phyloP scores from a whole-genome alignment of 176 grass and related monocot genomes.

The Carex myosuroides region DNA sequence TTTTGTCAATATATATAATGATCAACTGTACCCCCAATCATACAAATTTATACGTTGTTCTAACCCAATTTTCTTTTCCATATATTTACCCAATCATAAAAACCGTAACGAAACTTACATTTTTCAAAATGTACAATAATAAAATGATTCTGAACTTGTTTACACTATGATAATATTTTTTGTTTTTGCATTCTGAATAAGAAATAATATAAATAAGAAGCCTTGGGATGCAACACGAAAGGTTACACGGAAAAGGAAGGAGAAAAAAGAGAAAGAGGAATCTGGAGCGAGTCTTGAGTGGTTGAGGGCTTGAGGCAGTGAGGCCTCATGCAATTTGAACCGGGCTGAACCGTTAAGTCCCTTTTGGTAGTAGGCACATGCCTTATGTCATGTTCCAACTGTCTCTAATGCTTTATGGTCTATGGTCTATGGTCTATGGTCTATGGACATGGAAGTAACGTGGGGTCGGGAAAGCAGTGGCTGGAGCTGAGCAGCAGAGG shows the following conservation, averaged over 20 bases:
- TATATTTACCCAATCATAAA: not conserved
- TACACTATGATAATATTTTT: too few relatives aligned
- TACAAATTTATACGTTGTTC: not conserved
- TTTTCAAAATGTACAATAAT: too few relatives aligned
- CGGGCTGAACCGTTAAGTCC: not conserved
- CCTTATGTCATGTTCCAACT: conserved; percentile 18
- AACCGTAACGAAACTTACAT: not conserved
- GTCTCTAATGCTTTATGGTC: not conserved
- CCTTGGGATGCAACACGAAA: not conserved
- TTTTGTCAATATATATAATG: not conserved
- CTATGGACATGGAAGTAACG: too few relatives aligned
- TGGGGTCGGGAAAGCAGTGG: too few relatives aligned
- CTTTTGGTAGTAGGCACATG: not conserved
- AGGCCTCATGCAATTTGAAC: conserved; percentile 13
- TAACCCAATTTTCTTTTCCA: not conserved
- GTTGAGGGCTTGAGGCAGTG: not conserved
- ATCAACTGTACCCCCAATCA: not conserved
- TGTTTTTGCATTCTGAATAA: not conserved
- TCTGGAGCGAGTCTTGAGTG: not conserved
- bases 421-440: too few relatives aligned
- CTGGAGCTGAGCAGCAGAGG: too few relatives aligned
- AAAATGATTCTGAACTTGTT: too few relatives aligned
- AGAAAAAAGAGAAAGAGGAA: not conserved
- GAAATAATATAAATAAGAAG: not conserved
- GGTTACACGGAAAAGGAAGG: not conserved